Percentiles rank a stretch among this genome's conserved stretches.
Evolutionary conservation across 208 protist species (phyloP).

Genomic region (Leishmania mexicana): DNA sequence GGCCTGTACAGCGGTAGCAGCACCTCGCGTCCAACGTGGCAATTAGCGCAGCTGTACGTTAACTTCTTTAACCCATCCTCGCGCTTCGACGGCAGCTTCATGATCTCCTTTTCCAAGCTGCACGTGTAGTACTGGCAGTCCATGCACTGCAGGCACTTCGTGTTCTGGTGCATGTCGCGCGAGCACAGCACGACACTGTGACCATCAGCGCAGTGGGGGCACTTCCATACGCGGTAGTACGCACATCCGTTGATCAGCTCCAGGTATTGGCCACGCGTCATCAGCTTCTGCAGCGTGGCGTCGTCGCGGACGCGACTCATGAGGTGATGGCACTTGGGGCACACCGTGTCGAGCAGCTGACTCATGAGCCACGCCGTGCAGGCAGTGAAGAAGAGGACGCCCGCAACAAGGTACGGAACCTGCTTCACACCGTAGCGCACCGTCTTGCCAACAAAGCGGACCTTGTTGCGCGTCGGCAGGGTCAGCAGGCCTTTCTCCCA

Average conservation of each 20-base stretch:
- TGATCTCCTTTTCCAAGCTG: slow-evolving; percentile 66
- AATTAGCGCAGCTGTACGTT: slow-evolving; percentile 82
- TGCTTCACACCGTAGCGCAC: slow-evolving; percentile 58
- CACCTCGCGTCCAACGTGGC: slow-evolving; percentile 71
- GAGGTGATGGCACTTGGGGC: slow-evolving; percentile 63
- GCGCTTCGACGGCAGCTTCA: slow-evolving; percentile 78
- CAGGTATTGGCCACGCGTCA: slow-evolving; percentile 78
- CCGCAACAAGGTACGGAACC: slow-evolving; percentile 67
- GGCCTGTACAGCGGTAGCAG: slow-evolving; percentile 77
- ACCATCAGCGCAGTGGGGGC: slow-evolving; percentile 60
- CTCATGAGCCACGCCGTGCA: slow-evolving; percentile 61
- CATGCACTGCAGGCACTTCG: slow-evolving; percentile 79
- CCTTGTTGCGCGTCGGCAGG: slow-evolving; percentile 71
- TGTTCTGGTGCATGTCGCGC: slow-evolving; percentile 86
- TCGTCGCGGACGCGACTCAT: slow-evolving; percentile 85
- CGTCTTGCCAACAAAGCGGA: slow-evolving; percentile 63
- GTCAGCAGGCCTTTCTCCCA: slow-evolving; percentile 70
- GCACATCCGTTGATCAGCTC: slow-evolving; percentile 79
- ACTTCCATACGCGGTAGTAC: slow-evolving; percentile 85
- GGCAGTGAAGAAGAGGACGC: slow-evolving; percentile 61
- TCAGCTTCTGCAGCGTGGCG: slow-evolving; percentile 52
- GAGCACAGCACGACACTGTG: slow-evolving; percentile 66
- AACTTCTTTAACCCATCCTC: slow-evolving; percentile 85
- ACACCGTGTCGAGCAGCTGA: slow-evolving; percentile 81
- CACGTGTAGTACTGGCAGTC: slow-evolving; percentile 91